phyloP scores from a whole-genome alignment of 352 stramenopile species.

The Peronospora belbahrii region DNA sequence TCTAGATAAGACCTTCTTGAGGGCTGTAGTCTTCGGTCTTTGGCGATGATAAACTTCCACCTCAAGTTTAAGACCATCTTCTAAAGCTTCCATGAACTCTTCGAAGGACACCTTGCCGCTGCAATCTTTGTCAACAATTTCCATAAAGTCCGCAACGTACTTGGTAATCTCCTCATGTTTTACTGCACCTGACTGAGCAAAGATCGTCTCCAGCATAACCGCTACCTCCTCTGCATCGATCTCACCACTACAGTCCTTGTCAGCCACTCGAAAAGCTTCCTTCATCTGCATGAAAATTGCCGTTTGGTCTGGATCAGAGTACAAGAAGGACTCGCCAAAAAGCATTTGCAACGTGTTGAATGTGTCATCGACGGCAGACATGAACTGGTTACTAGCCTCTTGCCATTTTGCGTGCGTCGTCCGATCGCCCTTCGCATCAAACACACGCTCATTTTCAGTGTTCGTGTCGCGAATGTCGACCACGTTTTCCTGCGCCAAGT shows the following conservation, averaged over 20 bases:
- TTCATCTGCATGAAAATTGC: slow-evolving; percentile 87
- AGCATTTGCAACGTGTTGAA: slow-evolving; percentile 69
- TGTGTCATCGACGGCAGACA: slow-evolving; percentile 43
- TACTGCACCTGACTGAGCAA: slow-evolving; percentile 62
- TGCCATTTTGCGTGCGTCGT: slow-evolving; percentile 42
- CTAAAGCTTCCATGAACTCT: slow-evolving; percentile 72
- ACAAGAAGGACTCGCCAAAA: slow-evolving; percentile 68
- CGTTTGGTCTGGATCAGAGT: slow-evolving; percentile 70
- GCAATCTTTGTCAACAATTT: slow-evolving; percentile 50
- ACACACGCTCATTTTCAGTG: not conserved
- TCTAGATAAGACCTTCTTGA: slow-evolving; percentile 25
- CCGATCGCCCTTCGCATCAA: slow-evolving; percentile 8
- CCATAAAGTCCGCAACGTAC: slow-evolving; percentile 76
- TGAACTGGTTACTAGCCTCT: slow-evolving; percentile 41
- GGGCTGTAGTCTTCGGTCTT: slow-evolving; percentile 22
- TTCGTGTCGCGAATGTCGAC: slow-evolving; percentile 47
- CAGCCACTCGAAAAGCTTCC: slow-evolving; percentile 66
- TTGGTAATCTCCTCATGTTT: slow-evolving; percentile 59
- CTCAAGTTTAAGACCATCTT: slow-evolving; percentile 67
- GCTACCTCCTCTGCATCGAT: slow-evolving; percentile 74
- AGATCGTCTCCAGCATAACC: slow-evolving; percentile 71
- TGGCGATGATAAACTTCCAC: slow-evolving; percentile 59
- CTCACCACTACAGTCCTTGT: slow-evolving; percentile 75
- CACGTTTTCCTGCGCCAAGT: slow-evolving; percentile 28
- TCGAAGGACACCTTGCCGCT: slow-evolving; percentile 75